Base-by-base conservation (phyloP, 768 basidiomycete species). In the Sutorius australiensis region DNA sequence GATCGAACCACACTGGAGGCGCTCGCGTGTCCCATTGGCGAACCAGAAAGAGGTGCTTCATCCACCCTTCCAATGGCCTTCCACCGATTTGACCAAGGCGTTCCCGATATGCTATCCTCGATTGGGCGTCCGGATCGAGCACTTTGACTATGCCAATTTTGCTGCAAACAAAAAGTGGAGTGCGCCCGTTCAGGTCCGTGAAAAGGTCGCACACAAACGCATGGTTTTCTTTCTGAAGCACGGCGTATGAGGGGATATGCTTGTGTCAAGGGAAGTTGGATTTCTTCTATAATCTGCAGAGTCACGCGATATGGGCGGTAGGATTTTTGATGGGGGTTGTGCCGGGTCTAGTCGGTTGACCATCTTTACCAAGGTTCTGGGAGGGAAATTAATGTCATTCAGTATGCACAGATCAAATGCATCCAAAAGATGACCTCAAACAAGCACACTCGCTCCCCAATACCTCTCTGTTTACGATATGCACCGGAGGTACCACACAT, bases 241-340 rank as follows among this genome's bases (percentile, higher is more conserved):
- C 65, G 87, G 87, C 59, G 94, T 94, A 5, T 95, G 98, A 76
- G 94, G 94, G 70, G 94, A 98, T 54, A 98, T 95, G 5, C 88
- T 97, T 19, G 86, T 83, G 1, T 84, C 98, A 47, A 91, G 90
- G 68, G 97, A 99, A 97, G 3, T 76, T 99, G 16, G 95, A 99
- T 70, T 99, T 99, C 71, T 98, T 98, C 73, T 99, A 95, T 72
- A 83, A 88, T 44, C 83, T 85, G 46, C 80, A 92, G 53, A 92
- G 85, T 67, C 92, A 94, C 64, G 95, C 94, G 1, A 79, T 95
- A 63, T 95, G 95, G 72, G 98, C 98, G 95, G 83, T 89, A 0
- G 97, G 98, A 50, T 98, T 99, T 67, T 73, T 99, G 59, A 73
- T 77, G 8, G 80, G 91, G 12, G 89, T 95, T 5, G 93, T 93